A percentile compares a stretch with the other conserved stretches of the same genome.
Conservation (phyloP, 225 moss, liverwort and hornwort genomes). For the Sphagnum tenellum region DNA sequence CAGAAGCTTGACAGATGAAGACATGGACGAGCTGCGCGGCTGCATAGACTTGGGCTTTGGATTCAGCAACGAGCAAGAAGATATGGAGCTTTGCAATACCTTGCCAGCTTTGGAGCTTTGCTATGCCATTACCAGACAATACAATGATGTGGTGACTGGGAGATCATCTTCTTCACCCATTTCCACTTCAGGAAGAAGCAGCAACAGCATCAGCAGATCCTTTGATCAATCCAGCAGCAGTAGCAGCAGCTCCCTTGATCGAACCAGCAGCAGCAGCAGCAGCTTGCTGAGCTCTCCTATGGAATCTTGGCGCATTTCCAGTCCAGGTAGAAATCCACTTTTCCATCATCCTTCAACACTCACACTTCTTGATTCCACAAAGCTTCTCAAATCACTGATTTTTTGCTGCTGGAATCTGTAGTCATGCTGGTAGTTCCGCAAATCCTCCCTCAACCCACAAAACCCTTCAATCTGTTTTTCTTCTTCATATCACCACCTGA, state of each 20-base stretch:
- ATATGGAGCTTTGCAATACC: constrained; percentile 8
- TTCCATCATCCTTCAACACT: too few relatives aligned
- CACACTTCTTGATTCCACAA: too few relatives aligned
- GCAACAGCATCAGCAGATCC: neutral
- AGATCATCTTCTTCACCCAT: constrained; percentile 4
- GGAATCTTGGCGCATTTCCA: constrained; percentile 10
- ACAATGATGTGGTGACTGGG: neutral
- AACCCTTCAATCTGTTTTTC: too few relatives aligned
- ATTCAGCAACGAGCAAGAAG: constrained; percentile 7
- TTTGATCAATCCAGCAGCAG: neutral
- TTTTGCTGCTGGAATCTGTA: too few relatives aligned
- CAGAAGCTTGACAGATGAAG: constrained; percentile 11
- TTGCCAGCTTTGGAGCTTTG: constrained; percentile 13
- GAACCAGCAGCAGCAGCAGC: constrained; percentile 1
- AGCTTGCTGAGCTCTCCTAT: constrained; percentile 8
- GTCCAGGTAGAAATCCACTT: constrained; percentile 6
- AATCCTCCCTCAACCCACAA: too few relatives aligned
- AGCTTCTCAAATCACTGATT: too few relatives aligned
- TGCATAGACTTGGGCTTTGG: constrained; percentile 15
- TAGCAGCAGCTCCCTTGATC: constrained; percentile 1
- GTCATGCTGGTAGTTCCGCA: too few relatives aligned
- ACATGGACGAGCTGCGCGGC: constrained; percentile 9
- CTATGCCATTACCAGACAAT: constrained; percentile 9
- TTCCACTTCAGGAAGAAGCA: constrained; percentile 3
- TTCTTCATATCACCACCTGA: too few relatives aligned